phyloP scores from a whole-genome alignment of 805 yeast species.

The Candida quercuum region DNA sequence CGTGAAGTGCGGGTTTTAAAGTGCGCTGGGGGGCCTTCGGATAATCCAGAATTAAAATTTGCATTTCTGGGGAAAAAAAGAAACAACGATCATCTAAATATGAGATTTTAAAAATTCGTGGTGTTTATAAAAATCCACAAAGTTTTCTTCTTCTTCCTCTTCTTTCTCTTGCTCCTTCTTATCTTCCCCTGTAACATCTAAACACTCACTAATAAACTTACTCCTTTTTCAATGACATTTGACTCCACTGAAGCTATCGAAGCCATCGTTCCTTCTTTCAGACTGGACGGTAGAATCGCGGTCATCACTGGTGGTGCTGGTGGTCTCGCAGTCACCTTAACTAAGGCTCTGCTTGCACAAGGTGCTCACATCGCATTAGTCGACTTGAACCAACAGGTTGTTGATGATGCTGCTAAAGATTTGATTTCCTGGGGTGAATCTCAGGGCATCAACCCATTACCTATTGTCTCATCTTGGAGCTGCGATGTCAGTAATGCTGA shows the following conservation, averaged over 20 bases:
- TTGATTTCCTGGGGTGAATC: conserved; percentile 42
- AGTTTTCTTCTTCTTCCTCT: too few relatives aligned
- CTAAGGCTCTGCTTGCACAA: conserved; percentile 65
- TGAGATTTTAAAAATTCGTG: too few relatives aligned
- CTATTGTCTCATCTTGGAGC: conserved; percentile 53
- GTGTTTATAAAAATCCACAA: too few relatives aligned
- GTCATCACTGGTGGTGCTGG: conserved; percentile 81
- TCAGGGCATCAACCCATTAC: conserved; percentile 26
- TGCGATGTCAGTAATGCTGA: conserved; percentile 68
- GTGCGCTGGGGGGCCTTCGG: too few relatives aligned
- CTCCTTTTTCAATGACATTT: conserved; percentile 18
- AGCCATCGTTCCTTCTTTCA: conserved; percentile 46
- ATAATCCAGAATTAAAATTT: too few relatives aligned
- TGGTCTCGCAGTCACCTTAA: conserved; percentile 60
- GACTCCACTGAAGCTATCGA: conserved; percentile 16
- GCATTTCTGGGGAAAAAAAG: too few relatives aligned
- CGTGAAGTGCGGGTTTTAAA: too few relatives aligned
- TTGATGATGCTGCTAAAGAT: conserved; percentile 49
- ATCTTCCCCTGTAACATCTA: too few relatives aligned
- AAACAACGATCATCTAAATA: too few relatives aligned
- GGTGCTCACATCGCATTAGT: conserved; percentile 74
- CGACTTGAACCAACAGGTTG: conserved; percentile 59
- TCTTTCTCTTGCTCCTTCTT: too few relatives aligned
- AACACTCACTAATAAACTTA: too few relatives aligned
- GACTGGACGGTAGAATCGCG: conserved; percentile 67